Evolutionary conservation across 768 basidiomycete genomes (phyloP).

Genomic region (Pholiota molesta): DNA sequence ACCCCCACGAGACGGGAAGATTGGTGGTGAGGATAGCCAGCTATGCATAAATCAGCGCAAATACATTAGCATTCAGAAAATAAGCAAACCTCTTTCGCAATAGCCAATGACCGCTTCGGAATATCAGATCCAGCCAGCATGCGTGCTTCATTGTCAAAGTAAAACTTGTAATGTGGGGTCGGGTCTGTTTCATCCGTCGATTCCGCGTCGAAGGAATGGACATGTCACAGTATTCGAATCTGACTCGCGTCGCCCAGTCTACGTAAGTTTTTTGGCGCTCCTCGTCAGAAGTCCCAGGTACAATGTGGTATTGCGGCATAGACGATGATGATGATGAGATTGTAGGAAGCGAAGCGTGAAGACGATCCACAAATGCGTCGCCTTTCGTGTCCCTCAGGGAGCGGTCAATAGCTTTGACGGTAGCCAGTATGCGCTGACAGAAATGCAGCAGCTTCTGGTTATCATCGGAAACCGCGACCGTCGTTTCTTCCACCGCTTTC

Average conservation of each 20-base stretch:
- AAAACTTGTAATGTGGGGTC: slow-evolving; percentile 79
- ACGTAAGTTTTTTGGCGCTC: slow-evolving; percentile 70
- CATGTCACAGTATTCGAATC: slow-evolving; percentile 94
- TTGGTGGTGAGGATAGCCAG: slow-evolving; percentile 93
- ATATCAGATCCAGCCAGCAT: slow-evolving; percentile 86
- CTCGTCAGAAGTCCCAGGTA: slow-evolving; percentile 67
- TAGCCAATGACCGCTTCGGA: slow-evolving; percentile 89
- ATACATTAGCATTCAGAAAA: background rate
- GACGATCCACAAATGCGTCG: slow-evolving; percentile 77
- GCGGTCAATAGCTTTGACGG: slow-evolving; percentile 84
- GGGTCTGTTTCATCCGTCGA: slow-evolving; percentile 46
- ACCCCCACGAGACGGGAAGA: slow-evolving; percentile 93
- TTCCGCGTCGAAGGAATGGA: slow-evolving; percentile 39
- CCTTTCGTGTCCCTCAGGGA: slow-evolving; percentile 91
- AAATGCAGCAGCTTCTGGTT: slow-evolving; percentile 79
- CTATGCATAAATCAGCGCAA: slow-evolving; percentile 39
- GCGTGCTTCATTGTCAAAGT: slow-evolving; percentile 80
- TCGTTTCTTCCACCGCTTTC: slow-evolving; percentile 60
- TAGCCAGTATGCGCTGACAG: slow-evolving; percentile 83
- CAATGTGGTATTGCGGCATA: slow-evolving; percentile 38
- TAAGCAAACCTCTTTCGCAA: slow-evolving; percentile 82
- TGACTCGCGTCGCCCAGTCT: slow-evolving; percentile 78
- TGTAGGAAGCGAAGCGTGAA: slow-evolving; percentile 77
- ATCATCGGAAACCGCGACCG: slow-evolving; percentile 60
- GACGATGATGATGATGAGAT: slow-evolving; percentile 54